Base-by-base conservation (phyloP, 257 asterid genomes). In the Galeopsis tetrahit region DNA sequence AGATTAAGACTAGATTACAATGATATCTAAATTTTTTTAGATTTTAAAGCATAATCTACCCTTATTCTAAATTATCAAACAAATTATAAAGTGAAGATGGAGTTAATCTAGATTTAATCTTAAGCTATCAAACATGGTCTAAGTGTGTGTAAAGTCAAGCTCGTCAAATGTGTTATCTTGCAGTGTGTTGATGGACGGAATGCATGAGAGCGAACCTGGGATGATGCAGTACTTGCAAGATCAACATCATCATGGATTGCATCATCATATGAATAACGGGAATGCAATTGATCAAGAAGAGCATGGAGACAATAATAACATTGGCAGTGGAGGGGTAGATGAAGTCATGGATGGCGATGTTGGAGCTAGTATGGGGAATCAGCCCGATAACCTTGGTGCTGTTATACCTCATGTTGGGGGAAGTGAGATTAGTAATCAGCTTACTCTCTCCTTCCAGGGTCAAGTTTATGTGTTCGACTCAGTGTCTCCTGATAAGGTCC, bases 391-490 rank as follows among this genome's bases (percentile, higher is more conserved):
- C 66, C 85, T 79, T 10, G 81, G 85, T 7, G 63, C 76, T n/a
- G 33, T 82, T 74, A 79, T 84, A 55, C 74, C 81, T 4, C 85
- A 70, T 0, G 79, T 68, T 34, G 85, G 75, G 6, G 74, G 74
- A 63, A 62, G 57, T 39, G 88, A 83, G 66, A 79, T 59, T 72
- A 81, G 48, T 79, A 84, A 84, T 72, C 96, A 87, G 88, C 90
- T 82, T 49, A 83, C 90, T 6, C 89, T 88, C 44, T 83, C 96
- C 72, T 88, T 88, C 75, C 92, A 81, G 87, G 92, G 89, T 49
- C 90, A 88, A 82, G 92, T 86, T 77, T 88, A 78, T n/a, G 90
- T 88, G 60, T 88, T 88, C 53, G 96, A 88, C 75, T 84, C 86
- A 4, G 96, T 86, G 68, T 86, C 92, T 10, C 89, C 96, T 1